Conservation (phyloP, 768 basidiomycete genomes). For the Clitopilus passeckerianus region DNA sequence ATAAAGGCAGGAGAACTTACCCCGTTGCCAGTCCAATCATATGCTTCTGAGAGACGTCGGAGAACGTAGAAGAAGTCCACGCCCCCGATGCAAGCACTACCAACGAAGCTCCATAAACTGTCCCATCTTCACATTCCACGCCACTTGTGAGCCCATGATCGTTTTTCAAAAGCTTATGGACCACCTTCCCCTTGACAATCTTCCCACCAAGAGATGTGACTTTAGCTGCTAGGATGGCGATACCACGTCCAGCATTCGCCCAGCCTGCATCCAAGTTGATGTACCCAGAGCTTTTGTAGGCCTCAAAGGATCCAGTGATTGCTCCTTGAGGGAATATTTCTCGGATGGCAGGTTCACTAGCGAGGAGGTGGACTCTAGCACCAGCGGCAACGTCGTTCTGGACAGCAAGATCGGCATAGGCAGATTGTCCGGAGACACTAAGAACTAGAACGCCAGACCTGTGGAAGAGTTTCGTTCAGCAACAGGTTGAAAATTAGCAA, state of each 20-base stretch:
- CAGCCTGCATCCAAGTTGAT: constrained; percentile 79
- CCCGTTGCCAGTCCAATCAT: constrained; percentile 71
- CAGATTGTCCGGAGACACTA: constrained; percentile 23
- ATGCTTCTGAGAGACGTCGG: constrained; percentile 43
- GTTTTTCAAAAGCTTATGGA: constrained; percentile 39
- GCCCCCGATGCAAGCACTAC: constrained; percentile 73
- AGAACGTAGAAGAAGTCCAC: constrained; percentile 83
- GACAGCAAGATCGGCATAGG: constrained; percentile 51
- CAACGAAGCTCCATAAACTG: constrained; percentile 46
- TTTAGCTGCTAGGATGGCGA: constrained; percentile 46
- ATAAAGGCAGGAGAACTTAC: constrained; percentile 34
- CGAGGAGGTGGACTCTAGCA: constrained; percentile 38
- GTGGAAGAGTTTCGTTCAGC: too few relatives aligned
- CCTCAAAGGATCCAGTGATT: constrained; percentile 26
- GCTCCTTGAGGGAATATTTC: constrained; percentile 41
- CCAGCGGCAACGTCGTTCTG: constrained; percentile 61
- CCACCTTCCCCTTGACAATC: constrained; percentile 54
- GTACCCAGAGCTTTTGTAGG: constrained; percentile 42
- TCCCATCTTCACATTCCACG: constrained; percentile 59
- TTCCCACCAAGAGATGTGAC: constrained; percentile 58
- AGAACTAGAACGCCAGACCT: constrained; percentile 71
- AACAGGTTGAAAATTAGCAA: constrained; percentile 1
- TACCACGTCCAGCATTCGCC: constrained; percentile 72
- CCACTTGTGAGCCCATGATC: constrained; percentile 42
- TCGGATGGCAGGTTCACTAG: constrained; percentile 34